Evolutionary conservation across 768 basidiomycete species (phyloP).

Genomic region (Russula brevipes): DNA sequence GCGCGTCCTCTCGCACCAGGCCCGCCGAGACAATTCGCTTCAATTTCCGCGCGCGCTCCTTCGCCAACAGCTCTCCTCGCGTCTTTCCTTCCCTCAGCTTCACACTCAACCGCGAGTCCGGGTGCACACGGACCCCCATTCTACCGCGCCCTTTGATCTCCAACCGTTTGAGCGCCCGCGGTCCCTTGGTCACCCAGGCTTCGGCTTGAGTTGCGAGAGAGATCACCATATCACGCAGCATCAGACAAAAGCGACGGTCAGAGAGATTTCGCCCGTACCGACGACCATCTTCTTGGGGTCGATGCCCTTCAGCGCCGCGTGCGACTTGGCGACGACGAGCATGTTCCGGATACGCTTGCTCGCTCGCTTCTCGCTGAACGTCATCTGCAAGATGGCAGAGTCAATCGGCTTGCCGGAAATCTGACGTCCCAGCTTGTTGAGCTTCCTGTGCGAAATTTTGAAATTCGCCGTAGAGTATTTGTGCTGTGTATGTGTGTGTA

Average conservation of each 20-base stretch:
- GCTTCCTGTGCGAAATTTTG: conserved; percentile 89
- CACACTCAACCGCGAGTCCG: conserved; percentile 68
- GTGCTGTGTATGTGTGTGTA: conserved; percentile 54
- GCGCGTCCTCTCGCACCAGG: conserved; percentile 71
- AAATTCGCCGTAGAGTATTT: conserved; percentile 90
- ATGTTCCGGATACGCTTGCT: conserved; percentile 83
- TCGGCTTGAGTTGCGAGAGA: conserved; percentile 57
- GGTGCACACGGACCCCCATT: conserved; percentile 70
- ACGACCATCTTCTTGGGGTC: conserved; percentile 69
- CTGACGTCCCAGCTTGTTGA: conserved; percentile 83
- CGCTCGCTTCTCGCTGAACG: conserved; percentile 90
- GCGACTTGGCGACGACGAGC: conserved; percentile 80
- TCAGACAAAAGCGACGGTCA: background rate
- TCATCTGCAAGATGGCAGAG: conserved; percentile 93
- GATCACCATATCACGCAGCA: background rate
- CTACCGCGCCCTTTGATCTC: conserved; percentile 84
- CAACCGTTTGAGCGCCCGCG: conserved; percentile 53
- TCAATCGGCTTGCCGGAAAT: conserved; percentile 91
- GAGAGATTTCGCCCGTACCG: conserved; percentile 46
- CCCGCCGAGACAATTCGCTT: conserved; percentile 76
- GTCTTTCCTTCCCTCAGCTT: conserved; percentile 80
- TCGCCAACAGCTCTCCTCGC: conserved; percentile 56
- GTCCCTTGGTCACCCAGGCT: conserved; percentile 91
- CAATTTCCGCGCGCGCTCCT: conserved; percentile 61
- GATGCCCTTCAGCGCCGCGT: conserved; percentile 75